Conservation (phyloP, 768 basidiomycete genomes). For the Mrakia hoshinonis region DNA sequence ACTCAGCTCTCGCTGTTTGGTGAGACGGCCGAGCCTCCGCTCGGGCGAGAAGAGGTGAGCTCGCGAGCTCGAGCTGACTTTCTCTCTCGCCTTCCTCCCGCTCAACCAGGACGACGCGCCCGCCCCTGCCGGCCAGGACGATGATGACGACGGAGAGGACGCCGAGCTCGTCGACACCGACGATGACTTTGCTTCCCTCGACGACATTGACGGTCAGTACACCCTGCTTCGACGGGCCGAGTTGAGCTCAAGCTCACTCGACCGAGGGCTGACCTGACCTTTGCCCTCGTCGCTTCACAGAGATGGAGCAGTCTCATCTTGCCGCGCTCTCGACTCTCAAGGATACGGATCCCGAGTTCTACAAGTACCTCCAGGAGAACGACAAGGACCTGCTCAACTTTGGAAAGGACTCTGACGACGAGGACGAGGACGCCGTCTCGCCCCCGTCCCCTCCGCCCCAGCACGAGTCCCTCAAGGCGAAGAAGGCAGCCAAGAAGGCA, state of each 20-base stretch:
- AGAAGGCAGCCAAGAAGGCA: conserved; percentile 46
- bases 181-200: conserved; percentile 65
- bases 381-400: conserved; percentile 86
- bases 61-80: conserved; percentile 31
- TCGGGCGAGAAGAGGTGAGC: not conserved
- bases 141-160: conserved; percentile 35
- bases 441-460: not conserved
- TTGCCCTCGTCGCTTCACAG: conserved; percentile 41
- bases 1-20: conserved; percentile 7
- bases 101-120: conserved; percentile 19
- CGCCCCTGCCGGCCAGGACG: conserved; percentile 24
- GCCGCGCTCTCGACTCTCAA: conserved; percentile 77
- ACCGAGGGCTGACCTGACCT: not conserved
- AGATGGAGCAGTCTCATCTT: conserved; percentile 66
- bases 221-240: not conserved
- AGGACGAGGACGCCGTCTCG: conserved; percentile 41
- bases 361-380: conserved; percentile 93
- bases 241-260: not conserved
- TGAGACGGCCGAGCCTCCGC: not conserved
- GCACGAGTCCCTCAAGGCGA: conserved; percentile 10
- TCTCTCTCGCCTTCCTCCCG: not conserved
- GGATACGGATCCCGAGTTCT: conserved; percentile 98
- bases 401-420: conserved; percentile 39
- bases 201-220: conserved; percentile 59
- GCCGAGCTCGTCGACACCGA: conserved; percentile 43